Evolutionary conservation across 1,139 yeast species (phyloP).

Genomic region (Lodderomyces margitis): DNA sequence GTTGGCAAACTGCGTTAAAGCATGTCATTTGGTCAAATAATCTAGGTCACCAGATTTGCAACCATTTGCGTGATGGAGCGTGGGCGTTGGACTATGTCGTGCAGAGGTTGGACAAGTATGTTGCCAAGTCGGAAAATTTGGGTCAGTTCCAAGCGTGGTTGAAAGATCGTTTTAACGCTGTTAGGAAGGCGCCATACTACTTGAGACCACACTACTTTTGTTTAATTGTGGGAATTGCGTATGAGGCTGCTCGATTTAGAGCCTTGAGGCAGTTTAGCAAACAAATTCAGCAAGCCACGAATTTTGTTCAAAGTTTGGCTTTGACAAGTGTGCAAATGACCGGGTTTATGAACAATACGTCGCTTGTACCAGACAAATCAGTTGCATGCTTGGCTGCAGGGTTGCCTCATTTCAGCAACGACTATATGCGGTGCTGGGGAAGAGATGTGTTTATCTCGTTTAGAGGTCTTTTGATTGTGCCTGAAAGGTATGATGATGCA

Average conservation of each 20-base stretch:
- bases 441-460: conserved; percentile 89
- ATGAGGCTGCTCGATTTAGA: conserved; percentile 71
- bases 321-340: conserved; percentile 87
- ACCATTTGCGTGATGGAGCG: conserved; percentile 74
- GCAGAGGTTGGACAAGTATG: conserved; percentile 59
- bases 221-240: conserved; percentile 72
- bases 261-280: conserved; percentile 59
- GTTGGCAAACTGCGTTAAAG: conserved; percentile 77
- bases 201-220: conserved; percentile 87
- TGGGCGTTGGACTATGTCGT: conserved; percentile 89
- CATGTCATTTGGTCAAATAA: conserved; percentile 66
- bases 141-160: conserved; percentile 67
- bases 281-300: conserved; percentile 55
- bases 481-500: conserved; percentile 81
- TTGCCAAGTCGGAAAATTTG: conserved; percentile 43
- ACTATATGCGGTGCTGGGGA: conserved; percentile 98
- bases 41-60: conserved; percentile 79
- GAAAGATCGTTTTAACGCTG: conserved; percentile 58
- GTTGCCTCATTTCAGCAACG: conserved; percentile 86
- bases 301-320: conserved; percentile 77
- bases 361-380: conserved; percentile 61
- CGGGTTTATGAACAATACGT: conserved; percentile 71
- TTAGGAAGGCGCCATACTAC: conserved; percentile 70
- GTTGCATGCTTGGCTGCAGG: conserved; percentile 92
- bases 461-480: conserved; percentile 74